A percentile compares a stretch with the other conserved stretches of the same genome.
phyloP scores from a whole-genome alignment of 768 basidiomycete genomes.

The Antrodiella citrinella region DNA sequence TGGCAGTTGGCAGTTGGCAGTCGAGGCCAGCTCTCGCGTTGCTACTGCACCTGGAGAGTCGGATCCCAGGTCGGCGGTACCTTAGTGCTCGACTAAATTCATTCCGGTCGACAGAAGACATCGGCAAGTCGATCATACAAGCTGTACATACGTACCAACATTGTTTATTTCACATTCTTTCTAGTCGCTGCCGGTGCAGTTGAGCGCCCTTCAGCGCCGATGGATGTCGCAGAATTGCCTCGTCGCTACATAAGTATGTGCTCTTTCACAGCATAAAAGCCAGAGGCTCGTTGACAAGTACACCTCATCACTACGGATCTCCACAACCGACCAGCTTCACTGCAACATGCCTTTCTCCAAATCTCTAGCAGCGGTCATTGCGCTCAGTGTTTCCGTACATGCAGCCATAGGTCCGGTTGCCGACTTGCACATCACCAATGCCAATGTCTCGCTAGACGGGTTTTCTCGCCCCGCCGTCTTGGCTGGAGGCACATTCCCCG shows the following conservation, averaged over 20 bases:
- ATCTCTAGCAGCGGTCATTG: neutral
- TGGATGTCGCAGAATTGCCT: neutral
- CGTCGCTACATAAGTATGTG: neutral
- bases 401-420: constrained; percentile 18
- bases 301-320: neutral
- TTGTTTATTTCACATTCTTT: too few relatives aligned
- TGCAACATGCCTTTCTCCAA: neutral
- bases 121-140: too few relatives aligned
- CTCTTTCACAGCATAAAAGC: neutral
- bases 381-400: neutral
- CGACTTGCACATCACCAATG: constrained; percentile 19
- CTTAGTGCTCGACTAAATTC: too few relatives aligned
- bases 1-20: too few relatives aligned
- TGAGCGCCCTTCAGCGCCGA: neutral
- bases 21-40: too few relatives aligned
- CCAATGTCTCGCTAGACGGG: constrained; percentile 26
- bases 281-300: too few relatives aligned
- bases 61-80: too few relatives aligned
- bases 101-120: too few relatives aligned
- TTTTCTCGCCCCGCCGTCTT: constrained; percentile 17
- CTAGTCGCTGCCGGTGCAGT: too few relatives aligned
- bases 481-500: constrained; percentile 15
- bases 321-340: neutral
- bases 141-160: too few relatives aligned
- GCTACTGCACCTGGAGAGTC: too few relatives aligned